These are phyloP conservation scores for Odontarrhena argentea DNA, from an alignment of 345 rosid genomes.

Conservation along the genomic window DNA sequence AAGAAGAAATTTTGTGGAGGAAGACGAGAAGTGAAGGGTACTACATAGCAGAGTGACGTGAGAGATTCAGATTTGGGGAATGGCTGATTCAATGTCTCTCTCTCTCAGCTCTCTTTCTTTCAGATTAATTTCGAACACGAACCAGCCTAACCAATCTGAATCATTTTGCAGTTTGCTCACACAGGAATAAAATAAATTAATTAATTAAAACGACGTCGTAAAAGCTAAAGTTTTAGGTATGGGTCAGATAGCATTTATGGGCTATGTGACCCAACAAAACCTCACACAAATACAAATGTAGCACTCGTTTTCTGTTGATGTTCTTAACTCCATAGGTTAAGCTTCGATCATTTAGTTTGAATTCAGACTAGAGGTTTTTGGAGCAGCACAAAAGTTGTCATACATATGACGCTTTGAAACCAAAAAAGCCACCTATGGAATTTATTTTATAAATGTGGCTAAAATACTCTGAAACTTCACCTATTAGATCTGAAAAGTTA, in stretches of 20 bases:
- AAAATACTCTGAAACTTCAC: too few species aligned
- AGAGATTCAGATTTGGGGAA: slow-evolving; percentile 32
- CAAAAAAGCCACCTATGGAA: too few species aligned
- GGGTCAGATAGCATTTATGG: neutral
- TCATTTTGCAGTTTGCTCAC: neutral
- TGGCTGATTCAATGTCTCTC: slow-evolving; percentile 27
- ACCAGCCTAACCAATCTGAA: slow-evolving; percentile 26
- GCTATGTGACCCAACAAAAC: neutral
- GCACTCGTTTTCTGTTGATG: too few species aligned
- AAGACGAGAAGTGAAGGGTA: slow-evolving; percentile 36
- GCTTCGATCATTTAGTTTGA: too few species aligned
- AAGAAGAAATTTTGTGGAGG: slow-evolving; percentile 10
- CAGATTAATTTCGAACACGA: slow-evolving; percentile 27
- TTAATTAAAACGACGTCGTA: neutral
- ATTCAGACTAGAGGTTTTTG: too few species aligned
- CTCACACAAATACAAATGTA: too few species aligned
- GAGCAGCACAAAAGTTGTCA: too few species aligned
- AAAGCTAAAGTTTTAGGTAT: neutral
- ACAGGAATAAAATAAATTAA: neutral
- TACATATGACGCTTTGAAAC: too few species aligned
- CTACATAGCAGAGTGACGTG: slow-evolving; percentile 35
- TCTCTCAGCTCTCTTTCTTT: neutral
- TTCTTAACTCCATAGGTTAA: too few species aligned
- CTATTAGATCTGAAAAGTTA: too few species aligned
- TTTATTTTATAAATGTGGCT: too few species aligned